Evolutionary conservation across 1,284 basidiomycete species (phyloP).

Genomic region (Trichosporon asahii): DNA sequence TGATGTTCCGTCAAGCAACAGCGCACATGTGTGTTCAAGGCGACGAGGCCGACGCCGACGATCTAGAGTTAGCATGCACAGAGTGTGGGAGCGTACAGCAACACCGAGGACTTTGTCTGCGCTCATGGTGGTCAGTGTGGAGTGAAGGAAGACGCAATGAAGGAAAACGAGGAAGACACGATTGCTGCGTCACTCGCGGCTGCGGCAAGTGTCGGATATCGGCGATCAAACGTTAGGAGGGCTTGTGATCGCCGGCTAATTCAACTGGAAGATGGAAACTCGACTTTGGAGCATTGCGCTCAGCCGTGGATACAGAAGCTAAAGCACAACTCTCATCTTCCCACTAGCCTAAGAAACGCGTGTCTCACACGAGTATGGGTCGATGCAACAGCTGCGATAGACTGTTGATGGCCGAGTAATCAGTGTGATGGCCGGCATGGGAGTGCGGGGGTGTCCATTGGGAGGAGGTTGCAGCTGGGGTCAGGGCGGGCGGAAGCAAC

Average conservation of each 20-base stretch:
- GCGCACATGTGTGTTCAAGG: constrained; percentile 18
- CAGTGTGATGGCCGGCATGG: no score
- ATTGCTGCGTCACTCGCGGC: background rate
- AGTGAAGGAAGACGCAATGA: background rate
- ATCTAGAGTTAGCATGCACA: constrained; percentile 11
- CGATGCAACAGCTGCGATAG: background rate
- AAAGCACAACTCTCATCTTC: no score
- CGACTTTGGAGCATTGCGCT: no score
- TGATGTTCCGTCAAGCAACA: background rate
- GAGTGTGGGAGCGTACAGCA: background rate
- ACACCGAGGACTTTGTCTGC: constrained; percentile 11
- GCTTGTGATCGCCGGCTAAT: background rate
- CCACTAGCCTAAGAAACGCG: no score
- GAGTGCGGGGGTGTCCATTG: background rate
- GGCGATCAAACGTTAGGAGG: background rate
- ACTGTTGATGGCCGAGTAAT: background rate
- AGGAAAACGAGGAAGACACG: background rate
- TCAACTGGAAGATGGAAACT: background rate
- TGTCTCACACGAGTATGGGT: no score
- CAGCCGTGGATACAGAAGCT: no score
- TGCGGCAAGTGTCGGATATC: constrained; percentile 1
- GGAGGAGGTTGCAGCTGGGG: background rate
- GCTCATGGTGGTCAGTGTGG: background rate
- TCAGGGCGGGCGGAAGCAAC: background rate
- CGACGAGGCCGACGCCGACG: constrained; percentile 22